These are phyloP conservation scores for Camellia oleifera DNA, from an alignment of 179 eudicot species.

Conservation along the genomic window DNA sequence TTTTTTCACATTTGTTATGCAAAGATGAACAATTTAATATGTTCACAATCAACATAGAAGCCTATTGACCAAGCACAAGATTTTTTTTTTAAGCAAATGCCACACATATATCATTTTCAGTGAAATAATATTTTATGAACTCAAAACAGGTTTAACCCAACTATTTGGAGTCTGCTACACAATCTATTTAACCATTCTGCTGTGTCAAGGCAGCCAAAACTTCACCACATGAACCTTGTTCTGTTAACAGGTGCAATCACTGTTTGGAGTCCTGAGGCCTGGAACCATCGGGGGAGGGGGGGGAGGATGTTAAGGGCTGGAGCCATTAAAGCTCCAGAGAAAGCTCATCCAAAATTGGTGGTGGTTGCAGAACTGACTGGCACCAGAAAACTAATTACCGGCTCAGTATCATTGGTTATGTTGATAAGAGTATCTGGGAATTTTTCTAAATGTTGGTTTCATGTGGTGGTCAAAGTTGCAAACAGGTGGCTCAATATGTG, in stretches of 20 bases:
- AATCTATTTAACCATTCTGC: background rate
- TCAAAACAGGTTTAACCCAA: background rate
- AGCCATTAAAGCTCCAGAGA: background rate
- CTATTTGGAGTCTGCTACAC: background rate
- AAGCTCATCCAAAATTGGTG: background rate
- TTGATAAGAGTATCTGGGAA: background rate
- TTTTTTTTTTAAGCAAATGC: background rate
- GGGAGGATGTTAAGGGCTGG: background rate
- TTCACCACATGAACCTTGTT: background rate
- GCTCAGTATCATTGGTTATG: background rate
- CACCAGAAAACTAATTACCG: background rate
- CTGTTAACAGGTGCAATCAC: background rate
- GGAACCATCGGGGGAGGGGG: background rate
- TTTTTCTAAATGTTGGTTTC: background rate
- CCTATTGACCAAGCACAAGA: background rate
- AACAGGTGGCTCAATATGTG: background rate
- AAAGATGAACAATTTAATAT: background rate
- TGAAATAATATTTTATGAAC: background rate
- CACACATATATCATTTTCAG: background rate
- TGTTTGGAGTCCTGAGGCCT: background rate
- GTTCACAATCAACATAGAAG: background rate
- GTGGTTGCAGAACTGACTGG: background rate
- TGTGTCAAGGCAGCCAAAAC: background rate
- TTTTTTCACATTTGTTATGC: background rate
- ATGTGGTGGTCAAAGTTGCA: background rate